phyloP scores from a whole-genome alignment of 139 green algal species.

The Mesotaenium endlicherianum region DNA sequence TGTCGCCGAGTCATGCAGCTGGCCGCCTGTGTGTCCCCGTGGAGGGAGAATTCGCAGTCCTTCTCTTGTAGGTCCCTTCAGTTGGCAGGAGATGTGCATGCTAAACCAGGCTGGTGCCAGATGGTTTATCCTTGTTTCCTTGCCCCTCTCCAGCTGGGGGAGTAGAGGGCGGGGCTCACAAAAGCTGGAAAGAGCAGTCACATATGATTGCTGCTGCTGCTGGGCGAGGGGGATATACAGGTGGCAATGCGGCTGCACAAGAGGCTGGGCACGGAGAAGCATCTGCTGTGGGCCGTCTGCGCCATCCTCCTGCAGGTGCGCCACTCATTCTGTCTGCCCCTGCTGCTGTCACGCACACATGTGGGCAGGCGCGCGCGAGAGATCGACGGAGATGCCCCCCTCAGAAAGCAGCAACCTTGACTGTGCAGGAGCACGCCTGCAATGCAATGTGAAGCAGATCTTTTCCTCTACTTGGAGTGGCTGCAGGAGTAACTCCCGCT shows the following conservation, averaged over 20 bases:
- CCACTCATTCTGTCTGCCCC: neutral
- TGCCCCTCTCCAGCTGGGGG: too few species aligned
- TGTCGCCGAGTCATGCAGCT: too few species aligned
- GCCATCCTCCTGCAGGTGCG: constrained; percentile 30
- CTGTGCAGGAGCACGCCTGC: neutral
- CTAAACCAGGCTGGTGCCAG: too few species aligned
- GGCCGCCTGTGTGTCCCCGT: too few species aligned
- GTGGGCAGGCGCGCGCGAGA: neutral
- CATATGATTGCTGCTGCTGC: too few species aligned
- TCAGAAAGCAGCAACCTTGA: neutral
- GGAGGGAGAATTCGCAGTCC: too few species aligned
- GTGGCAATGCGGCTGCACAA: constrained; percentile 47
- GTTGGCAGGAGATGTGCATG: too few species aligned
- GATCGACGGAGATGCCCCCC: neutral
- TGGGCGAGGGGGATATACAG: too few species aligned
- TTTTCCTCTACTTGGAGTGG: neutral
- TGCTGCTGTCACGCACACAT: neutral
- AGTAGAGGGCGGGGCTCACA: too few species aligned
- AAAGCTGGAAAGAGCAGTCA: too few species aligned
- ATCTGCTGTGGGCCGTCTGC: constrained; percentile 47
- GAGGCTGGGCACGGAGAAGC: constrained; percentile 26
- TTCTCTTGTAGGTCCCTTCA: too few species aligned
- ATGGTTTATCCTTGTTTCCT: too few species aligned
- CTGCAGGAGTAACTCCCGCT: neutral
- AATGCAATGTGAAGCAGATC: neutral